These are phyloP conservation scores for Nematocida ausubeli DNA, from an alignment of 371 early-diverging fungal species.

Conservation along the genomic window DNA sequence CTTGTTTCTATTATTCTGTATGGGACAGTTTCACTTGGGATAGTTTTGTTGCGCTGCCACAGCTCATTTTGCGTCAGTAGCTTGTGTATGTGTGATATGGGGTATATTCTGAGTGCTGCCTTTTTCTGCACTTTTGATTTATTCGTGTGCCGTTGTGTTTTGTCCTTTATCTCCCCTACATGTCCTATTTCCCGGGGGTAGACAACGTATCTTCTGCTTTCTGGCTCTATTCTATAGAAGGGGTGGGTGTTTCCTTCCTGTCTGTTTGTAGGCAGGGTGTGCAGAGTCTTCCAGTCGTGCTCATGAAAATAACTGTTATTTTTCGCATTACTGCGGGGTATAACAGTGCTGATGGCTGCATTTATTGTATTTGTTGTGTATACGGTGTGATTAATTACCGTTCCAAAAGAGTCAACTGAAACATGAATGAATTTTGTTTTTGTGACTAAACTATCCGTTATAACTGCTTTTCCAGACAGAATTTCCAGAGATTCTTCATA, in stretches of 20 bases:
- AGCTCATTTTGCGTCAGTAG: constrained; percentile 23
- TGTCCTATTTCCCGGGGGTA: constrained; percentile 31
- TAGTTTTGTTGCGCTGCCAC: neutral
- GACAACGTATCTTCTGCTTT: neutral
- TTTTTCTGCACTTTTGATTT: constrained; percentile 20
- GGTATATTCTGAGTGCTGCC: constrained; percentile 13
- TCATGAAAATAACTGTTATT: neutral
- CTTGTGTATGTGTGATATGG: constrained; percentile 13
- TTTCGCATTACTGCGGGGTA: neutral
- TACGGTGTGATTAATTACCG: constrained; percentile 32
- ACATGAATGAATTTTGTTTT: neutral
- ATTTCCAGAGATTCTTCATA: constrained; percentile 20
- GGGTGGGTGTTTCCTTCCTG: constrained; percentile 35
- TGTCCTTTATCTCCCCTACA: constrained; percentile 17
- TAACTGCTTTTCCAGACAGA: constrained; percentile 23
- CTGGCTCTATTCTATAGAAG: constrained; percentile 26
- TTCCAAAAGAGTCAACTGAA: neutral
- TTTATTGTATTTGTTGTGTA: constrained; percentile 2
- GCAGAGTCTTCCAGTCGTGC: constrained; percentile 15
- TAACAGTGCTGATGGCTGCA: neutral
- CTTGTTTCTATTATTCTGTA: neutral
- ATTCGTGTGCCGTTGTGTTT: neutral
- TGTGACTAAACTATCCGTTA: neutral
- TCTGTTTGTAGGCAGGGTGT: constrained; percentile 6
- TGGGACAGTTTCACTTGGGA: neutral